A percentile compares a stretch with the other conserved stretches of the same genome.
phyloP scores from a whole-genome alignment of 306 rosid genomes.

The Ormosia emarginata region DNA sequence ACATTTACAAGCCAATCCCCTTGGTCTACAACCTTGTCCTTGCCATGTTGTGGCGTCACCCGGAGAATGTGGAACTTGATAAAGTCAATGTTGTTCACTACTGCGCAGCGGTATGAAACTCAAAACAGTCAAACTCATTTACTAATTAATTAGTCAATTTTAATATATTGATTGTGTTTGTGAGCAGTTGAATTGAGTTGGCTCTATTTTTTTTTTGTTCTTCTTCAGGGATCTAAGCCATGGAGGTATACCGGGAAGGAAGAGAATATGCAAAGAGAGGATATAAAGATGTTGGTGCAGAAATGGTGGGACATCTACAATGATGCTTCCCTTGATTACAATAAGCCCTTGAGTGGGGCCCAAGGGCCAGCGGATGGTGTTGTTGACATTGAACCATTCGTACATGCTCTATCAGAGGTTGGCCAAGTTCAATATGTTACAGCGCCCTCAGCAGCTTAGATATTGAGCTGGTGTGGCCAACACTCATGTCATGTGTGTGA shows the following conservation, averaged over 20 bases:
- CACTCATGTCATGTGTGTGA: not conserved
- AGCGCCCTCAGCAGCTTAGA: constrained; percentile 74
- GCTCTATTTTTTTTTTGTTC: too few species aligned
- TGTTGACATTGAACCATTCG: constrained; percentile 39
- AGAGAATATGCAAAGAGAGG: constrained; percentile 82
- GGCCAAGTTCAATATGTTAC: constrained; percentile 45
- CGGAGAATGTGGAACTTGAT: constrained; percentile 51
- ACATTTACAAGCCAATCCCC: constrained; percentile 57
- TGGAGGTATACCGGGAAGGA: constrained; percentile 84
- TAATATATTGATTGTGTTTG: not conserved
- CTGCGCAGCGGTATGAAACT: constrained; percentile 58
- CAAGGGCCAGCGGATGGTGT: constrained; percentile 9
- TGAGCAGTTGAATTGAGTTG: not conserved
- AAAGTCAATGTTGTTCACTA: constrained; percentile 70
- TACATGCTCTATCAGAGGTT: constrained; percentile 48
- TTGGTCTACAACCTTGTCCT: constrained; percentile 54
- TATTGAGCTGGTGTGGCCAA: too few species aligned
- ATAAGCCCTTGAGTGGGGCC: not conserved
- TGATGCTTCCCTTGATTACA: constrained; percentile 55
- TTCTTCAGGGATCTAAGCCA: constrained; percentile 73
- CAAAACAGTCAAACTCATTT: not conserved
- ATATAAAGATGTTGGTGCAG: constrained; percentile 61
- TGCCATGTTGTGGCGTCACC: constrained; percentile 88
- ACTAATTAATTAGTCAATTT: not conserved
- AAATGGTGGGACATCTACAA: constrained; percentile 76